Evolutionary conservation across 2,329 filamentous ascomycete genomes (phyloP).

Genomic region (Mycosphaerelloides madeirae): DNA sequence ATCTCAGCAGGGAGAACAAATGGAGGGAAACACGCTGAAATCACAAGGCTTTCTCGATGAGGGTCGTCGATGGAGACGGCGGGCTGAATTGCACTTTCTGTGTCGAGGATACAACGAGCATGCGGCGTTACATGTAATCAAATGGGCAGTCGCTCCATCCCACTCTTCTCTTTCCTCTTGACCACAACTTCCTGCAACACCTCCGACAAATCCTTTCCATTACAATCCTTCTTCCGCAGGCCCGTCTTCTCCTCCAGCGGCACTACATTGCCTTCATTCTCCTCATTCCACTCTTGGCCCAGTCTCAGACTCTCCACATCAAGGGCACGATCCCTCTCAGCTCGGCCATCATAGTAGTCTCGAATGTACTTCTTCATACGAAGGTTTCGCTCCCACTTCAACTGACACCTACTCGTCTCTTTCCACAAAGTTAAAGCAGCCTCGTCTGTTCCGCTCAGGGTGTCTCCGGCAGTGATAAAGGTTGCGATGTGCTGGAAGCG

Average conservation of each 20-base stretch:
- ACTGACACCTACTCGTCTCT: slow-evolving; percentile 15
- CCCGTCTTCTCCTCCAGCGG: slow-evolving; percentile 9
- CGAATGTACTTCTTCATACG: slow-evolving; percentile 1
- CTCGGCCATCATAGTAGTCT: slow-evolving; percentile 1
- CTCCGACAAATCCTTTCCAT: slow-evolving; percentile 16
- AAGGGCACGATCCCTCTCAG: slow-evolving; percentile 3
- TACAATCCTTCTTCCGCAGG: slow-evolving; percentile 15
- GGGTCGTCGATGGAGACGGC: too few relatives aligned
- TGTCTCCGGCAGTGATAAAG: slow-evolving; percentile 14
- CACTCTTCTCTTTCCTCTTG: not conserved
- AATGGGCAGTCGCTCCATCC: not conserved
- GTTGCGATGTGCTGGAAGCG: slow-evolving; percentile 20
- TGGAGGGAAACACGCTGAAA: too few relatives aligned
- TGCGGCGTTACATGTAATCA: too few relatives aligned
- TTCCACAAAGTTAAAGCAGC: slow-evolving; percentile 22
- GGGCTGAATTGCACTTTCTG: too few relatives aligned
- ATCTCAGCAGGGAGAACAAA: too few relatives aligned
- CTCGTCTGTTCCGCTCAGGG: slow-evolving; percentile 14
- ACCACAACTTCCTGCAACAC: slow-evolving; percentile 5
- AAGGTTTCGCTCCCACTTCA: slow-evolving; percentile 17
- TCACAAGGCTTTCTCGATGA: too few relatives aligned
- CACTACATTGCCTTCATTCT: slow-evolving; percentile 2
- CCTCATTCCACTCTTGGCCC: slow-evolving; percentile 1
- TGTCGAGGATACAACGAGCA: too few relatives aligned
- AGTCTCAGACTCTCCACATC: slow-evolving; percentile 4